A percentile compares a stretch with the other conserved stretches of the same genome.
Evolutionary conservation across 495 filamentous ascomycete genomes (phyloP).

Genomic region (Letharia lupina): DNA sequence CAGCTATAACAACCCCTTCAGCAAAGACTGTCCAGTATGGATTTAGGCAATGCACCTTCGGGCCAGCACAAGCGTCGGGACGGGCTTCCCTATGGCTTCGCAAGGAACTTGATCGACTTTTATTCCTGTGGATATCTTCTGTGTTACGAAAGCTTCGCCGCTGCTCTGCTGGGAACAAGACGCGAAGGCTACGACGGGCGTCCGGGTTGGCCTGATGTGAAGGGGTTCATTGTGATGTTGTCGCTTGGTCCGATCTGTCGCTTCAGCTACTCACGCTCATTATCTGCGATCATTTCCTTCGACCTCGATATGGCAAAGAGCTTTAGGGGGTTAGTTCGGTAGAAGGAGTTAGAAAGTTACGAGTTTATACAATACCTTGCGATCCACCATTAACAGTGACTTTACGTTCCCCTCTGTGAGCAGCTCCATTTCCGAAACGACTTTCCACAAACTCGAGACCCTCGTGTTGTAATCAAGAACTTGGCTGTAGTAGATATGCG

Average conservation of each 20-base stretch:
- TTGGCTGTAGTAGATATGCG: not conserved
- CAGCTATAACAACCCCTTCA: conserved; percentile 40
- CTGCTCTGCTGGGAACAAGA: conserved; percentile 12
- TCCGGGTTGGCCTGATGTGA: not conserved
- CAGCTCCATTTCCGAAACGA: not conserved
- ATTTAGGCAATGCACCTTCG: conserved; percentile 29
- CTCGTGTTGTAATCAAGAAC: not conserved
- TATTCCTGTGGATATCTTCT: conserved; percentile 19
- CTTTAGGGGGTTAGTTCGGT: conserved; percentile 7
- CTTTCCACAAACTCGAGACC: not conserved
- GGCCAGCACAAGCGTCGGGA: conserved; percentile 14
- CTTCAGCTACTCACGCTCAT: conserved; percentile 21
- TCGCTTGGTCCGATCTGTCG: conserved; percentile 14
- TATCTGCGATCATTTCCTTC: conserved; percentile 17
- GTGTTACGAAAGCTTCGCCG: conserved; percentile 14
- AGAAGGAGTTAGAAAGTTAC: conserved; percentile 5
- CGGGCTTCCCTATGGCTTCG: conserved; percentile 25
- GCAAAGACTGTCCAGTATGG: conserved; percentile 36
- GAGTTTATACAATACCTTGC: conserved; percentile 1
- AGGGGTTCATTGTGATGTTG: conserved; percentile 8
- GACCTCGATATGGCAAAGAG: conserved; percentile 16
- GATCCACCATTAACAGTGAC: not conserved
- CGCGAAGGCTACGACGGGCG: conserved; percentile 11
- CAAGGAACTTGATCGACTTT: not conserved
- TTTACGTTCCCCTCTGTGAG: not conserved